Percentiles rank a stretch among this genome's conserved stretches.
Conservation (phyloP, 2,329 filamentous ascomycete genomes). For the Parasarocladium wereldwijsianum region DNA sequence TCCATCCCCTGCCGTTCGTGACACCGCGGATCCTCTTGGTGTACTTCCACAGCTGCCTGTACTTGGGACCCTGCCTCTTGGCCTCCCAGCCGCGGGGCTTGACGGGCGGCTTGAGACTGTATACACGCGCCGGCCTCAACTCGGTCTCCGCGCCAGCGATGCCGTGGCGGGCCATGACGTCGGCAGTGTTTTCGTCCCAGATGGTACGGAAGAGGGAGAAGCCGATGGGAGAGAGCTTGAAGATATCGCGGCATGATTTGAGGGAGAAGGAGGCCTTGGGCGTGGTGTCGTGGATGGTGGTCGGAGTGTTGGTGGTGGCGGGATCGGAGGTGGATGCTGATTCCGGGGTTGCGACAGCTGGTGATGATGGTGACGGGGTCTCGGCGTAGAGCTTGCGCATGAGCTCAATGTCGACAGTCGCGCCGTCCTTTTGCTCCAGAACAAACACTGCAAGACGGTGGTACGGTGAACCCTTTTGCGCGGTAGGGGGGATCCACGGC, state of each 20-base stretch:
- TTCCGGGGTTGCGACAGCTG: too few relatives aligned
- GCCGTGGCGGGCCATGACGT: conserved; percentile 68
- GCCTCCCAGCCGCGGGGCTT: conserved; percentile 52
- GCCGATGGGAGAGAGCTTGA: conserved; percentile 58
- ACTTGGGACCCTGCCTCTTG: conserved; percentile 50
- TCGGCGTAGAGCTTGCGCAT: conserved; percentile 35
- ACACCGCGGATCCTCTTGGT: conserved; percentile 39
- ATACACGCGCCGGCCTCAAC: conserved; percentile 66
- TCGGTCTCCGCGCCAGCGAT: conserved; percentile 68
- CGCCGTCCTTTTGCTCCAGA: conserved; percentile 58
- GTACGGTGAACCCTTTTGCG: conserved; percentile 82
- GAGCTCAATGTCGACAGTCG: conserved; percentile 39
- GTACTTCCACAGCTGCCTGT: conserved; percentile 49
- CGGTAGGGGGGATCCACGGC: conserved; percentile 74
- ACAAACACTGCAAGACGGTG: conserved; percentile 78
- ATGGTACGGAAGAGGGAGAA: conserved; percentile 76
- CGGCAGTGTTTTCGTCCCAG: conserved; percentile 82
- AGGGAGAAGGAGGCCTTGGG: conserved; percentile 41
- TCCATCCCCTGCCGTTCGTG: conserved; percentile 26
- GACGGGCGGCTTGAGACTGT: conserved; percentile 47
- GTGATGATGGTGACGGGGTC: too few relatives aligned
- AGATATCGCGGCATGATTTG: conserved; percentile 57
- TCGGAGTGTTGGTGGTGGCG: too few relatives aligned
- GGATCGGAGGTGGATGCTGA: too few relatives aligned
- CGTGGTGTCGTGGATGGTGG: conserved; percentile 33